phyloP scores from a whole-genome alignment of 1,284 basidiomycete genomes.

The Agaricales sp. region DNA sequence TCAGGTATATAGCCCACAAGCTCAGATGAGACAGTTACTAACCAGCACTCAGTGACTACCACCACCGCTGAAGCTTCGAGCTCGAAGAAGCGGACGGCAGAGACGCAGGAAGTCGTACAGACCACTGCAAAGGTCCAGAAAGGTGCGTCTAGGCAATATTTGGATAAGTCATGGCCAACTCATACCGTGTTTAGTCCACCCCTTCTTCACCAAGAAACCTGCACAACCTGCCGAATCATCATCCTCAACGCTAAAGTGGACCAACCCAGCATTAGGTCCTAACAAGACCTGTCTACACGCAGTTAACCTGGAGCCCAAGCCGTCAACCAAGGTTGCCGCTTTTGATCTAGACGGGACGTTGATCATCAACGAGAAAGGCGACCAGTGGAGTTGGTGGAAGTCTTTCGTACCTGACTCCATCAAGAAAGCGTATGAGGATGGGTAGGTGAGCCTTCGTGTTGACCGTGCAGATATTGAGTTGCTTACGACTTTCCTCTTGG shows the following conservation, averaged over 20 bases:
- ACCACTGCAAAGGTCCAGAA: constrained; percentile 10
- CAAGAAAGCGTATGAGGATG: constrained; percentile 45
- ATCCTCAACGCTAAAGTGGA: constrained; percentile 41
- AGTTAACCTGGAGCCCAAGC: constrained; percentile 38
- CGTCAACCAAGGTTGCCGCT: constrained; percentile 52
- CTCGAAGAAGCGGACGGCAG: constrained; percentile 12
- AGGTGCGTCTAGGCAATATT: constrained; percentile 6
- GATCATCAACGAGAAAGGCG: constrained; percentile 48
- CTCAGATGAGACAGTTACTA: no score
- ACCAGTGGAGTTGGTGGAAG: constrained; percentile 78
- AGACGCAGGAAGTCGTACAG: constrained; percentile 5
- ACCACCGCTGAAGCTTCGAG: constrained; percentile 2
- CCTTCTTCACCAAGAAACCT: constrained; percentile 24
- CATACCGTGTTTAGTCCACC: constrained; percentile 21
- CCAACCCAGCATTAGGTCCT: constrained; percentile 40
- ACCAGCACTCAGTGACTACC: background rate
- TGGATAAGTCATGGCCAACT: background rate
- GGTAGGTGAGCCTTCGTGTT: constrained; percentile 30
- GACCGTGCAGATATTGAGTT: background rate
- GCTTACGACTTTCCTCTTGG: constrained; percentile 3
- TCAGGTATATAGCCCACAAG: no score
- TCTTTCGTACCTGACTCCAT: constrained; percentile 54
- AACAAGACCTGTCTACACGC: constrained; percentile 55
- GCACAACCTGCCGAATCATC: constrained; percentile 5
- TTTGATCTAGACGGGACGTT: constrained; percentile 88